Evolutionary conservation across 169 alveolate species (phyloP).

Genomic region (Neospora caninum): DNA sequence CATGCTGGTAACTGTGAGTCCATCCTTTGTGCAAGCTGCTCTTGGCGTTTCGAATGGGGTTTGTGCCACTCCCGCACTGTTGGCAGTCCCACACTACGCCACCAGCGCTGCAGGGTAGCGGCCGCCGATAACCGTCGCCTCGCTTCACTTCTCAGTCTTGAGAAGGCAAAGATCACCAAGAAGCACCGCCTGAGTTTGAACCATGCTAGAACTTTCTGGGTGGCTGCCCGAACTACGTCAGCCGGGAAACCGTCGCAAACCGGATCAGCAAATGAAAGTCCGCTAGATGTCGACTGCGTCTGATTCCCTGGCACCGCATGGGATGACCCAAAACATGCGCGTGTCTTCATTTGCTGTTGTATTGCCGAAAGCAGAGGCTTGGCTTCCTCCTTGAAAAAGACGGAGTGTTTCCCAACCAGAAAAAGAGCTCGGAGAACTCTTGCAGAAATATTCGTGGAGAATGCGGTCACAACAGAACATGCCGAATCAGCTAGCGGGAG

Average conservation of each 20-base stretch:
- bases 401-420: background rate
- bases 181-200: conserved; percentile 21
- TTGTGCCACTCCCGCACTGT: no score
- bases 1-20: no score
- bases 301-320: background rate
- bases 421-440: background rate
- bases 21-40: no score
- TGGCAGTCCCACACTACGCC: background rate
- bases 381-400: conserved; percentile 21
- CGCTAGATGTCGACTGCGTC: background rate
- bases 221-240: background rate
- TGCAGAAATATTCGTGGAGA: background rate
- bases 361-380: background rate
- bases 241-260: background rate
- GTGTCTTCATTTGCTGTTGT: background rate
- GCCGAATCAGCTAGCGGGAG: background rate
- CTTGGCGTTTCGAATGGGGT: no score
- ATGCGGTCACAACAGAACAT: background rate
- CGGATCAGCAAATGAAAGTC: background rate
- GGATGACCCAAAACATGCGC: background rate
- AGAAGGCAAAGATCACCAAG: background rate
- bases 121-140: background rate
- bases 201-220: background rate
- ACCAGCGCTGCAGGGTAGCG: background rate
- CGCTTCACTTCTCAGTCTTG: background rate